Conservation (phyloP, 2,329 filamentous ascomycete species). For the Apiospora pterosperma region DNA sequence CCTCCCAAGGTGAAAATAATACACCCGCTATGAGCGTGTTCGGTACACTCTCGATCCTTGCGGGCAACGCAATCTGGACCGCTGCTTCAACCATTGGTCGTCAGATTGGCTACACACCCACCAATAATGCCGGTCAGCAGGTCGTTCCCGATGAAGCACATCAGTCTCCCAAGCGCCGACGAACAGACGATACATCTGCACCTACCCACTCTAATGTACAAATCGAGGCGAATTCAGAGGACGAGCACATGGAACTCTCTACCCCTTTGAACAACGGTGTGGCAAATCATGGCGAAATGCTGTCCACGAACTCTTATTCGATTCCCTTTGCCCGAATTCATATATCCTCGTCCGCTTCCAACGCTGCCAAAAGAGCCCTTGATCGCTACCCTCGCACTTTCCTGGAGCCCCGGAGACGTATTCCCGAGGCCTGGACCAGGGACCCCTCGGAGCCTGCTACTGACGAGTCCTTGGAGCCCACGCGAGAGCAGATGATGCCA, state of each 20-base stretch:
- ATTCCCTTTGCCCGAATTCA: background rate
- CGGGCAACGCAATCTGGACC: background rate
- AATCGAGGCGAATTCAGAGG: background rate
- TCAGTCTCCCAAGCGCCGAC: slow-evolving; percentile 4
- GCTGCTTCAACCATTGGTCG: background rate
- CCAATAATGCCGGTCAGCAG: background rate
- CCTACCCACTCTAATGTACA: background rate
- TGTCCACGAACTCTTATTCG: no score
- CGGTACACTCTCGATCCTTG: background rate
- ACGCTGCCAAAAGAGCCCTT: background rate
- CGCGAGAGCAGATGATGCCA: background rate
- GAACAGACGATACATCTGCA: background rate
- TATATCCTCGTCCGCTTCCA: background rate
- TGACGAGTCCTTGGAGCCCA: background rate
- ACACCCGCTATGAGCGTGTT: background rate
- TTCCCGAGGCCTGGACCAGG: background rate
- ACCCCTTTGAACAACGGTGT: slow-evolving; percentile 1
- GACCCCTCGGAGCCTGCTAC: background rate
- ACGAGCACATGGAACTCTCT: background rate
- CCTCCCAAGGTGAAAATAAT: background rate
- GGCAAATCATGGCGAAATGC: background rate
- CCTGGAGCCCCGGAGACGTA: background rate
- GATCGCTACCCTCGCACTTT: background rate
- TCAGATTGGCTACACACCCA: background rate
- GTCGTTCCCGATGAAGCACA: background rate